Evolutionary conservation across 805 yeast species (phyloP).

Genomic region (Candida endomychidarum): DNA sequence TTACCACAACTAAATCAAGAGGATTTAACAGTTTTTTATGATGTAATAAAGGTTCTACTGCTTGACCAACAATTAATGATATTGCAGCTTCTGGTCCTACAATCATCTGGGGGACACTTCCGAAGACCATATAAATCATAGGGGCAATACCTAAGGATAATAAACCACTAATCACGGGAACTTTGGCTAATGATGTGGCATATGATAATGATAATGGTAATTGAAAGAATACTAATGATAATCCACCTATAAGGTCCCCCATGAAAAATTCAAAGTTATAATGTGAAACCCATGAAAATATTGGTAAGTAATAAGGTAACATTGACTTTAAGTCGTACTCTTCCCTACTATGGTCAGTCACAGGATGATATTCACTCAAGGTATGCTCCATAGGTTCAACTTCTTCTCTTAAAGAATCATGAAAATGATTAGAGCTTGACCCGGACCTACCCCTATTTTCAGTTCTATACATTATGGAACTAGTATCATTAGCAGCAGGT

Average conservation of each 20-base stretch:
- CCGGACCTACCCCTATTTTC: neutral
- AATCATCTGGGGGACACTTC: slow-evolving; percentile 47
- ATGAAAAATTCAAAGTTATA: slow-evolving; percentile 44
- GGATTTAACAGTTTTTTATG: slow-evolving; percentile 35
- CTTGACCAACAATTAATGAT: slow-evolving; percentile 46
- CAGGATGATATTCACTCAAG: slow-evolving; percentile 21
- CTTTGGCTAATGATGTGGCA: slow-evolving; percentile 43
- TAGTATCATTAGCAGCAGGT: neutral
- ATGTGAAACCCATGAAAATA: slow-evolving; percentile 62
- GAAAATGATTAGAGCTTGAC: neutral
- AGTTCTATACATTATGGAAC: slow-evolving; percentile 8
- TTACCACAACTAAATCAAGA: slow-evolving; percentile 59
- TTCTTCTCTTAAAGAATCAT: neutral
- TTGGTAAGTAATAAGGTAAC: slow-evolving; percentile 66
- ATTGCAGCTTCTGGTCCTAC: slow-evolving; percentile 50
- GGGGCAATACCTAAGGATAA: slow-evolving; percentile 41
- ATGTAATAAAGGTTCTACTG: slow-evolving; percentile 43
- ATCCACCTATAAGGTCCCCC: slow-evolving; percentile 78
- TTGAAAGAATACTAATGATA: slow-evolving; percentile 87
- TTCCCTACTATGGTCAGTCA: slow-evolving; percentile 20
- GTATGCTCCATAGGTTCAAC: slow-evolving; percentile 3
- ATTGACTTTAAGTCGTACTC: slow-evolving; percentile 28
- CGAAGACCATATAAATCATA: slow-evolving; percentile 39
- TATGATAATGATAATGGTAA: slow-evolving; percentile 69
- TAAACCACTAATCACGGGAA: slow-evolving; percentile 41